Conservation (phyloP, 2,329 filamentous ascomycete species). For the Plectosphaerella plurivora region DNA sequence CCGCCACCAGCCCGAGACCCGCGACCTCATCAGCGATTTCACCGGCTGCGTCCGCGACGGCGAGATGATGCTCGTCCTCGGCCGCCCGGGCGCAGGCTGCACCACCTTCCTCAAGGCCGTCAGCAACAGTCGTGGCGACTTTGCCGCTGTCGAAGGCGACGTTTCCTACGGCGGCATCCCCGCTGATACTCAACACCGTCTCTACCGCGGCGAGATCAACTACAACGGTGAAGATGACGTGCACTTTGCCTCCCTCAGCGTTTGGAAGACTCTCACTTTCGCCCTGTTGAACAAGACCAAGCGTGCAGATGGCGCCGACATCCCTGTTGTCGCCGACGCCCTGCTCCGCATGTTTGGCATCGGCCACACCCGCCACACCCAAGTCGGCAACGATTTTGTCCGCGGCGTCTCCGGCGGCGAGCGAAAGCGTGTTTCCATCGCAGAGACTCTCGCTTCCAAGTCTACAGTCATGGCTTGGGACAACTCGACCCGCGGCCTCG, state of each 20-base stretch:
- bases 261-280: constrained; percentile 74
- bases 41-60: constrained; percentile 28
- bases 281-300: constrained; percentile 31
- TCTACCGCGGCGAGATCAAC: constrained; percentile 70
- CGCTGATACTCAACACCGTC: constrained; percentile 61
- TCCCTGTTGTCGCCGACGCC: constrained; percentile 34
- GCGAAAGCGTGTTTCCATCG: constrained; percentile 71
- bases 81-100: constrained; percentile 70
- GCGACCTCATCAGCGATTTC: constrained; percentile 24
- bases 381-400: constrained; percentile 66
- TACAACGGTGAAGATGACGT: constrained; percentile 76
- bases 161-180: constrained; percentile 69
- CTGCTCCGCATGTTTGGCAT: constrained; percentile 51
- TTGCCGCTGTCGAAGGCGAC: constrained; percentile 62
- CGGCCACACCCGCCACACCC: constrained; percentile 63
- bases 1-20: constrained; percentile 14
- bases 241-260: constrained; percentile 71
- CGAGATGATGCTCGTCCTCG: constrained; percentile 45
- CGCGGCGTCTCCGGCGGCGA: constrained; percentile 60
- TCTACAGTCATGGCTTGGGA: constrained; percentile 58
- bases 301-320: constrained; percentile 19
- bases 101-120: constrained; percentile 74
- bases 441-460: constrained; percentile 48
- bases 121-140: constrained; percentile 63
- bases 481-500: constrained; percentile 67